These are phyloP conservation scores for Fusarium sp. DNA, from an alignment of 2,329 filamentous ascomycete genomes.

Conservation along the genomic window DNA sequence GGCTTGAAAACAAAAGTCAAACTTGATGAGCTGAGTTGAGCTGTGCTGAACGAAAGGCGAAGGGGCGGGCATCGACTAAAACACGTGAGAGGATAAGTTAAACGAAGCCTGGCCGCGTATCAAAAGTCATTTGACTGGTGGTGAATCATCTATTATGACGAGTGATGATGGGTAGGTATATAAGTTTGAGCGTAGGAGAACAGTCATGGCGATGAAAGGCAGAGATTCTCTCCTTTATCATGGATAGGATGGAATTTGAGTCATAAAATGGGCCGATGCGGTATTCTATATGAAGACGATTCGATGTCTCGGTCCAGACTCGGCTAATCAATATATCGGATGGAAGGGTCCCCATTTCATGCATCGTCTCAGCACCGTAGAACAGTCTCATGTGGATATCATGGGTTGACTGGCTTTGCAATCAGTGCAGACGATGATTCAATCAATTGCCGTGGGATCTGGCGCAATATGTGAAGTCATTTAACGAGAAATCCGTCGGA, in stretches of 20 bases:
- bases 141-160: neutral
- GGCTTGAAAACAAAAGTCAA: neutral
- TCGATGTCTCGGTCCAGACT: constrained; percentile 41
- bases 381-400: constrained; percentile 2
- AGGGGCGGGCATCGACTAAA: neutral
- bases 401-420: neutral
- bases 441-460: no score
- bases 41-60: neutral
- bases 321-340: constrained; percentile 43
- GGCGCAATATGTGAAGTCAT: no score
- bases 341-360: constrained; percentile 36
- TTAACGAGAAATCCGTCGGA: neutral
- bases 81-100: neutral
- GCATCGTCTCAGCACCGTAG: constrained; percentile 12
- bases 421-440: neutral
- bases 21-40: neutral
- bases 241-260: neutral
- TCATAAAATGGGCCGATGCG: constrained; percentile 10
- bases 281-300: constrained; percentile 27
- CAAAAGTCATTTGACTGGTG: neutral
- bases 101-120: neutral
- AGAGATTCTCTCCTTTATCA: neutral
- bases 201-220: neutral
- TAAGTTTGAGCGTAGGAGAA: neutral
- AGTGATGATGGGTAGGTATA: neutral